These are phyloP conservation scores for Talaromyces borbonicus DNA, from an alignment of 495 filamentous ascomycete species.

Conservation along the genomic window DNA sequence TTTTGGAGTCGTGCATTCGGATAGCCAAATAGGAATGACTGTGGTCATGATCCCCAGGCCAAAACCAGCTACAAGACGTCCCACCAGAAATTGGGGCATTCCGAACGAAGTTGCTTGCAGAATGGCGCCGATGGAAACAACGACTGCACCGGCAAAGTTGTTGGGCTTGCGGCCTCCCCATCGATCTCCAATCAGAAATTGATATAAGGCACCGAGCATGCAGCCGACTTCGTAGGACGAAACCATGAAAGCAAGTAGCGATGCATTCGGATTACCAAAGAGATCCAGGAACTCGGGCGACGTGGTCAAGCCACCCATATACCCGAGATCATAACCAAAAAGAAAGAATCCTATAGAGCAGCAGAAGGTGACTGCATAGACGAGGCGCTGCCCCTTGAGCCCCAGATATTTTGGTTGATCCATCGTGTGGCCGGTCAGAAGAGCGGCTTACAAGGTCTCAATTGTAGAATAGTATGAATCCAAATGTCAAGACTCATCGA, in stretches of 20 bases:
- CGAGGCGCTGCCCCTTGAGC: conserved; percentile 16
- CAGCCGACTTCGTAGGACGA: conserved; percentile 15
- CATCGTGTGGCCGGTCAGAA: not conserved
- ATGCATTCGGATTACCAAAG: conserved; percentile 12
- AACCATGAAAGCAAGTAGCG: conserved; percentile 13
- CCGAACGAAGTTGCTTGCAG: conserved; percentile 36
- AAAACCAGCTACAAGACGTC: conserved; percentile 62
- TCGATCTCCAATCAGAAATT: conserved; percentile 21
- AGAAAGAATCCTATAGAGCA: conserved; percentile 15
- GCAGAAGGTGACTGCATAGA: conserved; percentile 16
- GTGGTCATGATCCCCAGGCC: conserved; percentile 55
- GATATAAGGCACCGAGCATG: conserved; percentile 9
- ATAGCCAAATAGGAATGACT: conserved; percentile 60
- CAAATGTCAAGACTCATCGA: no score
- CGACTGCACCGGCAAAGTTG: conserved; percentile 47
- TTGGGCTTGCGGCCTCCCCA: conserved; percentile 47
- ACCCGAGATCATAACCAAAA: conserved; percentile 16
- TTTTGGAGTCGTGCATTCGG: conserved; percentile 56
- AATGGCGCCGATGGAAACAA: conserved; percentile 47
- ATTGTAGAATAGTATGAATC: no score
- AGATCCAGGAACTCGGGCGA: conserved; percentile 11
- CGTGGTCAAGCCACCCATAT: conserved; percentile 17
- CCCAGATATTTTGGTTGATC: conserved; percentile 10
- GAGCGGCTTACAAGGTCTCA: no score
- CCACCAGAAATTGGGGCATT: conserved; percentile 49